Conservation (phyloP, 2,329 filamentous ascomycete genomes). For the Cordyceps javanica region DNA sequence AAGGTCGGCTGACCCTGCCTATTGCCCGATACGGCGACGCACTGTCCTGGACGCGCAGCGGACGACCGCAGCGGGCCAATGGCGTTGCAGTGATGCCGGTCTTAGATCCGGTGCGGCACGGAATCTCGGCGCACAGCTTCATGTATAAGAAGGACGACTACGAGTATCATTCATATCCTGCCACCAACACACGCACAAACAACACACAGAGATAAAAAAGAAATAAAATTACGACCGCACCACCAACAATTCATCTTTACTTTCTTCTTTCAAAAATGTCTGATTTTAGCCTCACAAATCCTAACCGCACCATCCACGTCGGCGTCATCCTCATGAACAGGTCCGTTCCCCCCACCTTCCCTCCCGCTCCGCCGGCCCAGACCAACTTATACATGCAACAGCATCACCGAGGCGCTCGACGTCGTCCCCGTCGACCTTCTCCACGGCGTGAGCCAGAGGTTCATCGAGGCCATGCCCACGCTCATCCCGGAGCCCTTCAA, state of each 20-base stretch:
- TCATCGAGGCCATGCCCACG: slow-evolving; percentile 17
- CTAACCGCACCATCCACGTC: slow-evolving; percentile 21
- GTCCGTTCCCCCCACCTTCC: slow-evolving; percentile 13
- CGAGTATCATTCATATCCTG: too few relatives aligned
- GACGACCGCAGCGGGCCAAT: background rate
- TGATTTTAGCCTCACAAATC: slow-evolving; percentile 20
- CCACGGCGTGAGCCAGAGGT: slow-evolving; percentile 15
- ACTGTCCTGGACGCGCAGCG: background rate
- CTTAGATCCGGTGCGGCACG: slow-evolving; percentile 1
- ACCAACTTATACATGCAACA: slow-evolving; percentile 14
- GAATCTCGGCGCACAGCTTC: background rate
- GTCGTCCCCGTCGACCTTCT: slow-evolving; percentile 28
- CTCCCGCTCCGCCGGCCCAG: background rate
- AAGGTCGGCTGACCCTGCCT: background rate
- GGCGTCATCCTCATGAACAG: slow-evolving; percentile 26
- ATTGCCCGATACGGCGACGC: background rate
- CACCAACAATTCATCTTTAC: accelerated
- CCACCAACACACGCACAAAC: too few relatives aligned
- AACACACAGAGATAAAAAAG: background rate
- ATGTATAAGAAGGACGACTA: slow-evolving; percentile 10
- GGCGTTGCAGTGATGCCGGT: background rate
- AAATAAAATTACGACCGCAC: background rate
- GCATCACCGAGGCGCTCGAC: slow-evolving; percentile 28
- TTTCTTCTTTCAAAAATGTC: background rate
- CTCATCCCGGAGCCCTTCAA: slow-evolving; percentile 15